These are phyloP conservation scores for Aspergillus kassunensis DNA, from an alignment of 495 filamentous ascomycete genomes.

Conservation along the genomic window DNA sequence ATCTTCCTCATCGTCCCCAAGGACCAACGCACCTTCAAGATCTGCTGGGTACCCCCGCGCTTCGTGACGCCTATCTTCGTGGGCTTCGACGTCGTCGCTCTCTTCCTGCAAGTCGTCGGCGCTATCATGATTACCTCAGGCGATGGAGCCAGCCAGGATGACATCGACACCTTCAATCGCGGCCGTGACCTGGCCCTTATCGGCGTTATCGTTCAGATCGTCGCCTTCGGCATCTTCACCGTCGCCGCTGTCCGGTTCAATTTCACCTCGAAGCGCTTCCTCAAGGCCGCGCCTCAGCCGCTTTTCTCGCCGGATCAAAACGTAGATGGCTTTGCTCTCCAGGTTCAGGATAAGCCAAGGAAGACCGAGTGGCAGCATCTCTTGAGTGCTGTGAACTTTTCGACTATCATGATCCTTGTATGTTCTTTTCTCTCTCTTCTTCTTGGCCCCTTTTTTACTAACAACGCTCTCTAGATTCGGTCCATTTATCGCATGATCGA, in stretches of 20 bases:
- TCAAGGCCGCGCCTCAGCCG: constrained; percentile 25
- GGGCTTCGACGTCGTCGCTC: constrained; percentile 28
- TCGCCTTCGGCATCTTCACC: constrained; percentile 42
- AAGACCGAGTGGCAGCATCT: constrained; percentile 18
- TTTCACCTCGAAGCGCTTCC: constrained; percentile 39
- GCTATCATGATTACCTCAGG: constrained; percentile 33
- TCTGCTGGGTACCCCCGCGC: constrained; percentile 44
- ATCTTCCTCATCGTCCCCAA: constrained; percentile 38
- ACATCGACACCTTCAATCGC: constrained; percentile 18
- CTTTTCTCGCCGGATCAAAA: constrained; percentile 41
- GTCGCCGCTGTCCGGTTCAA: constrained; percentile 34
- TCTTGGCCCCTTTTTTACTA: background rate
- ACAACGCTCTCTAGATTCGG: constrained; percentile 41
- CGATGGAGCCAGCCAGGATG: constrained; percentile 10
- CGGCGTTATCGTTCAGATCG: constrained; percentile 40
- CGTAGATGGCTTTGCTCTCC: background rate
- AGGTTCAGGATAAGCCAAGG: background rate
- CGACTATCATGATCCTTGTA: constrained; percentile 53
- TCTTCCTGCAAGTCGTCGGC: constrained; percentile 27
- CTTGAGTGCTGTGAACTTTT: constrained; percentile 49
- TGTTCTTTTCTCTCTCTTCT: constrained; percentile 9
- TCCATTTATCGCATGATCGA: constrained; percentile 61
- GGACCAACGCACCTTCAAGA: constrained; percentile 29
- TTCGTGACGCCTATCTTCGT: constrained; percentile 32
- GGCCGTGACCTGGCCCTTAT: constrained; percentile 39